Conservation (phyloP, 176 grass and related monocot species). For the Carex pumila region DNA sequence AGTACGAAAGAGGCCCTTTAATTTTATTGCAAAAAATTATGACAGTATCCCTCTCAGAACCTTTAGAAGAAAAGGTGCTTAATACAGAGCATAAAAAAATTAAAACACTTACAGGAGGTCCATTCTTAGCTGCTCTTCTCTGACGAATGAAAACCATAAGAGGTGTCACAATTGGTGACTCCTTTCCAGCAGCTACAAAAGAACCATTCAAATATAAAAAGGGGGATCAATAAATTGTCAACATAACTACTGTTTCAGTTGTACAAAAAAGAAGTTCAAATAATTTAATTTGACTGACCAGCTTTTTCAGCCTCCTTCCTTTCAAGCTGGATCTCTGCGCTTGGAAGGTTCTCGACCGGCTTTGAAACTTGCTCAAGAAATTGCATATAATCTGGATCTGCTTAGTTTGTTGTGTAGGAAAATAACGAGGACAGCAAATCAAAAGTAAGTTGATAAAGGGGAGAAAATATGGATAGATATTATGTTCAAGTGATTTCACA, state of each 20-base stretch:
- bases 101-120: constrained; percentile 44
- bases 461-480: neutral
- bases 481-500: neutral
- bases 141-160: constrained; percentile 90
- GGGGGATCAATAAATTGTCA: neutral
- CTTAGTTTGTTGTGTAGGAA: constrained; percentile 22
- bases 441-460: neutral
- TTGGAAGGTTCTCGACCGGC: constrained; percentile 80
- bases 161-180: constrained; percentile 69
- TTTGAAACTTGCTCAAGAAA: constrained; percentile 91
- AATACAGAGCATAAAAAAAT: neutral
- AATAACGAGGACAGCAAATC: constrained; percentile 18
- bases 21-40: neutral
- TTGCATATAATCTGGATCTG: constrained; percentile 84
- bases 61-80: neutral
- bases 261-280: neutral
- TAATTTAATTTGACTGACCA: constrained; percentile 39
- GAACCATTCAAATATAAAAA: neutral
- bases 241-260: neutral
- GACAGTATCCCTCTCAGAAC: neutral
- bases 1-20: neutral
- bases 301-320: constrained; percentile 96
- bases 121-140: constrained; percentile 84
- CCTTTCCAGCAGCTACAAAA: constrained; percentile 67
- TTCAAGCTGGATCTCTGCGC: constrained; percentile 98